phyloP scores from a whole-genome alignment of 2,329 filamentous ascomycete species.

The Aspergillus pseudoglaucus region DNA sequence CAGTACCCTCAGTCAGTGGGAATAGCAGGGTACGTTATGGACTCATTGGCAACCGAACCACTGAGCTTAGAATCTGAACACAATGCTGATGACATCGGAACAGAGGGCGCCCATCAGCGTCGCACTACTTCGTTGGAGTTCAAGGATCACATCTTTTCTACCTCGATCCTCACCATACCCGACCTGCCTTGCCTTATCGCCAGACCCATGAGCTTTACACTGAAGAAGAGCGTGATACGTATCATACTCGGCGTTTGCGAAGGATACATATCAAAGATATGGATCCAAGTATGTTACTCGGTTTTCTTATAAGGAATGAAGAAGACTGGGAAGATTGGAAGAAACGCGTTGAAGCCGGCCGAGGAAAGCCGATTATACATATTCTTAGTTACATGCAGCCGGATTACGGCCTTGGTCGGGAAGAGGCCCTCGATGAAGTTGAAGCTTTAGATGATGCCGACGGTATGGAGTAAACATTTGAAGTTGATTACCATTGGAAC shows the following conservation, averaged over 20 bases:
- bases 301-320: conserved; percentile 76
- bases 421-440: conserved; percentile 79
- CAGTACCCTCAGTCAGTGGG: conserved; percentile 91
- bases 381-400: conserved; percentile 62
- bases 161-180: conserved; percentile 85
- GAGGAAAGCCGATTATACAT: conserved; percentile 80
- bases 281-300: conserved; percentile 97
- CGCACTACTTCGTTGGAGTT: conserved; percentile 67
- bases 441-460: conserved; percentile 72
- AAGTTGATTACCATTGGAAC: background rate
- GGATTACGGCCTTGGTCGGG: conserved; percentile 52
- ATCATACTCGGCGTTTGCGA: conserved; percentile 79
- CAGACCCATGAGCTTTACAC: conserved; percentile 47
- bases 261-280: conserved; percentile 82
- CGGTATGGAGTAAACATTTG: background rate
- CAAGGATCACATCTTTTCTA: conserved; percentile 83
- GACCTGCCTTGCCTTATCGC: conserved; percentile 64
- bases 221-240: conserved; percentile 68
- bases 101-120: conserved; percentile 86
- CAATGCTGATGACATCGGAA: background rate
- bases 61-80: background rate
- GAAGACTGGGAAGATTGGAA: conserved; percentile 83
- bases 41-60: background rate
- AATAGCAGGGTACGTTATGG: conserved; percentile 69
- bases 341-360: conserved; percentile 63